Percentiles rank a stretch among this genome's conserved stretches.
Conservation (phyloP, 441 rosid genomes). For the Brassica hybrid region DNA sequence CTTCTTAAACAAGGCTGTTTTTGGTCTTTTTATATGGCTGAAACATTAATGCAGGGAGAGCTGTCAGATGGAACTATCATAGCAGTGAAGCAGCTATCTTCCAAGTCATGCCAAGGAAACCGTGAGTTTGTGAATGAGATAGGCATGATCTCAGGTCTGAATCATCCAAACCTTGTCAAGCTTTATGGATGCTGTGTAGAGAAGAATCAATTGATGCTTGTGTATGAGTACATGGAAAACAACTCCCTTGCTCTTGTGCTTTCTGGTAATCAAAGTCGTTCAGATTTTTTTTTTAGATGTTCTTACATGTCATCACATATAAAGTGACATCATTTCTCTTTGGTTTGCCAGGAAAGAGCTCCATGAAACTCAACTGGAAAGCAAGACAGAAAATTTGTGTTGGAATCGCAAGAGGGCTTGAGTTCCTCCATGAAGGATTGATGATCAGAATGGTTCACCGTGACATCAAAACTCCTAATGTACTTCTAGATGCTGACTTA, state of each 20-base stretch:
- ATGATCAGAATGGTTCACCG: conserved; percentile 5
- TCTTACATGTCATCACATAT: background rate
- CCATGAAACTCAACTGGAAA: background rate
- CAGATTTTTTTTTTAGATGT: background rate
- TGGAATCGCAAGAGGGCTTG: conserved; percentile 1
- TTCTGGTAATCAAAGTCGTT: background rate
- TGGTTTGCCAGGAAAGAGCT: background rate
- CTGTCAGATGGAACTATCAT: background rate
- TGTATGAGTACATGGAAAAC: conserved; percentile 7
- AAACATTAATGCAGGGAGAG: background rate
- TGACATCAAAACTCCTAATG: background rate
- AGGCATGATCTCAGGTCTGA: background rate
- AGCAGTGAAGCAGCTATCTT: conserved; percentile 2
- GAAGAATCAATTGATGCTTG: background rate
- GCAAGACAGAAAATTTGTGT: background rate
- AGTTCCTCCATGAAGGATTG: background rate
- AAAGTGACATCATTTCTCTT: background rate
- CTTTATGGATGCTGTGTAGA: conserved; percentile 1
- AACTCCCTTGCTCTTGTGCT: background rate
- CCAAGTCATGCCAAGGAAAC: conserved; percentile 7
- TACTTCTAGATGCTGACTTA: background rate
- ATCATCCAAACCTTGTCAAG: conserved; percentile 9
- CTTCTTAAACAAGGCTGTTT: background rate
- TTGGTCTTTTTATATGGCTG: background rate
- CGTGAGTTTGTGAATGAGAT: conserved; percentile 3